Evolutionary conservation across 192 early-diverging fungal species (phyloP), one percentile per base, ranked within the genome.

Genomic region (Entomortierella lignicola): DNA sequence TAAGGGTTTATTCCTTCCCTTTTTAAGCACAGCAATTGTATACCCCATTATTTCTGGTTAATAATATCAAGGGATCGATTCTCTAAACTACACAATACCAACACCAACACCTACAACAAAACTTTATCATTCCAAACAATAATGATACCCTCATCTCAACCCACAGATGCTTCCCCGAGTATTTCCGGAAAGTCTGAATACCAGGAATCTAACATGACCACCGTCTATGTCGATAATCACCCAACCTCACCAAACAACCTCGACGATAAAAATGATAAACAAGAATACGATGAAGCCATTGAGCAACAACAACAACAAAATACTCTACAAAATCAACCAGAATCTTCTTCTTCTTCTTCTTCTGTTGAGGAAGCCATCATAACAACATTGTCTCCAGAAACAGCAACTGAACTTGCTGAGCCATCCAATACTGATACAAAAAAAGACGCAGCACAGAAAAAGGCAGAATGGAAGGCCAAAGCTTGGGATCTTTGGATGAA

Each of bases 401-500:
- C 44, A 12, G 44, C 20, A 11, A 12, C 44, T 47, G 50, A 15
- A 18, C 25, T 25, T 61, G 43, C 29, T 50, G 7, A 39, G 8
- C 2, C 8, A 20, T 1, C 43, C 20, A 41, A 20, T 20, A n/a
- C 52, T 37, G 25, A 21, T 8, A 18, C 20, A 30, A 30, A 52
- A 54, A 52, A 51, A 18, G 39, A 11, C 4, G 15, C 41, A 2
- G 30, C 5, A 6, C 18, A 34, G 2, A 60, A 53, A 32, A 71
- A 71, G 21, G 50, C 13, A 6, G 34, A 54, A 8, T 79, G 75
- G 75, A 79, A 70, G 39, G 23, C 66, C 25, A 69, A 73, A 65
- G 81, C 75, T n/a, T 82, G 83, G 75, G 80, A 62, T 15, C 56
- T 89, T 12, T 80, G 87, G 59, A 71, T 68, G 54, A 85, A 80